Percentiles rank a stretch among this genome's conserved stretches.
Conservation (phyloP, 768 basidiomycete genomes). For the Russula sp. region DNA sequence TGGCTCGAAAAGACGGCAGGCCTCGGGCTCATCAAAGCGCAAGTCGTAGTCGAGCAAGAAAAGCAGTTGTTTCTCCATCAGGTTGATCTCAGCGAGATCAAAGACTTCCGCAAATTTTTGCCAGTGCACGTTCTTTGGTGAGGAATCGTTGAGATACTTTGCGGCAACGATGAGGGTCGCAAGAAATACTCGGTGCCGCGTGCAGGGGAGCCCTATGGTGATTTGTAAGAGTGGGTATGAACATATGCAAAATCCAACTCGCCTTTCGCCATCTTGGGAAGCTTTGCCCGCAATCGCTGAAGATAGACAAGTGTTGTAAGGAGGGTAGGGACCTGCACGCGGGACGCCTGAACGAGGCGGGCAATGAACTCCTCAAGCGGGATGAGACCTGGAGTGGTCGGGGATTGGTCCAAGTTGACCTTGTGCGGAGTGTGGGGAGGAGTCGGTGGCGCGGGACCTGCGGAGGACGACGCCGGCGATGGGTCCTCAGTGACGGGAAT, state of each 20-base stretch:
- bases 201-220: slow-evolving; percentile 68
- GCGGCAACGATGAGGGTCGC: slow-evolving; percentile 93
- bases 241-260: slow-evolving; percentile 26
- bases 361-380: slow-evolving; percentile 81
- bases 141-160: slow-evolving; percentile 97
- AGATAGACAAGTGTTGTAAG: slow-evolving; percentile 90
- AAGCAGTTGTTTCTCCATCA: slow-evolving; percentile 97
- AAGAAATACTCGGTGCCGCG: slow-evolving; percentile 92
- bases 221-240: slow-evolving; percentile 1
- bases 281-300: slow-evolving; percentile 72
- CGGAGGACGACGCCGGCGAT: slow-evolving; percentile 27
- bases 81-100: slow-evolving; percentile 75
- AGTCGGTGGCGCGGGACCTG: slow-evolving; percentile 43
- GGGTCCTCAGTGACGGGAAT: slow-evolving; percentile 61
- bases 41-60: slow-evolving; percentile 90
- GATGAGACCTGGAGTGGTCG: slow-evolving; percentile 40
- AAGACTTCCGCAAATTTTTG: slow-evolving; percentile 69
- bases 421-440: slow-evolving; percentile 66
- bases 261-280: slow-evolving; percentile 86
- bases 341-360: slow-evolving; percentile 70
- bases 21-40: slow-evolving; percentile 80
- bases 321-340: slow-evolving; percentile 87
- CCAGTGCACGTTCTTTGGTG: slow-evolving; percentile 95
- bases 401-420: slow-evolving; percentile 31
- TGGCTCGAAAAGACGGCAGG: slow-evolving; percentile 57